Base-by-base conservation (phyloP, 139 green algal genomes). In the Auxenochlorella pyrenoidosa region DNA sequence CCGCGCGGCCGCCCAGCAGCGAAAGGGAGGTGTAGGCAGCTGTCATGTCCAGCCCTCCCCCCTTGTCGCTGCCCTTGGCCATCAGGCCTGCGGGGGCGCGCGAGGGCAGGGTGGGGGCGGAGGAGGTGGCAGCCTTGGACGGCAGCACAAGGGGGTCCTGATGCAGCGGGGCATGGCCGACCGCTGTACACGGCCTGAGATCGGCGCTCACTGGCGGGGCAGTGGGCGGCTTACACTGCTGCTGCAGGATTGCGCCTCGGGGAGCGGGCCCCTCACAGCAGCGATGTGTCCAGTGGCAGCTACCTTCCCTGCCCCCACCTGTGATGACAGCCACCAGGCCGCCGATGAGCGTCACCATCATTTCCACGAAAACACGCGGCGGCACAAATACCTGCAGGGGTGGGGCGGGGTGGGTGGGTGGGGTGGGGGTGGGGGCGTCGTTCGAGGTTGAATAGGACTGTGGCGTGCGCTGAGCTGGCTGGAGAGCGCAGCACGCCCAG, bases 281-380 rank as follows among this genome's bases (percentile, higher is more conserved):
- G n/a, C n/a, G n/a, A n/a, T n/a, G n/a, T n/a, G n/a, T n/a, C n/a
- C n/a, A n/a, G 26, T 6, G 41, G 16, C 58, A 15, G 66, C 82
- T 6, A 34, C 78, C 51, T 84, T 1, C 30, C 5, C 15, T 12
- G 22, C 26, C 3, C 70, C 84, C 47, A 65, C 83, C 78, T 6
- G 75, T 72, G 8, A 76, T 28, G 6, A 81, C 83, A 0, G 90
- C 88, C 34, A 92, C 73, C 51, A 94, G n/a, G 19, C 86, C 93
- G 5, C 82, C 86, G 0, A 94, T 58, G 8, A 93, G 58, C 6
- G 91, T 93, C 21, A 94, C 81, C 1, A 88, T 32, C 86, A 95
- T 85, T 66, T 93, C 87, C 8, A 95, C 88, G 22, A 93, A 79
- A 5, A 90, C 68, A 32, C 93, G 78, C 19, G 87, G 85, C 75